Conservation (phyloP, 805 yeast genomes). For the Suhomyces canberraensis region DNA sequence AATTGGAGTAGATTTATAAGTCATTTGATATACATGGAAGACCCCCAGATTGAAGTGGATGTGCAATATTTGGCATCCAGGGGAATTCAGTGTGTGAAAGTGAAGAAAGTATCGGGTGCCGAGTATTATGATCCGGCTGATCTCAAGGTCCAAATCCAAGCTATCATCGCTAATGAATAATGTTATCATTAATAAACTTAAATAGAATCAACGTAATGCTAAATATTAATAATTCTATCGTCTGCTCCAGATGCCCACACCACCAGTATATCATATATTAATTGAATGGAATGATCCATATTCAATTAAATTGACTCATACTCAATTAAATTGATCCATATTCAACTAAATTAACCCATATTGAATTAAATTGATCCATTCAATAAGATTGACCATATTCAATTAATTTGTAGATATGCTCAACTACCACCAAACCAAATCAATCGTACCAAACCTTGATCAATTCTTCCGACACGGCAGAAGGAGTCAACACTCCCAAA, state of each 20-base stretch:
- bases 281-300: too few relatives aligned
- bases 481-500: constrained; percentile 93
- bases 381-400: too few relatives aligned
- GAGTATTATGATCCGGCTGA: constrained; percentile 42
- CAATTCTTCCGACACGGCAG: constrained; percentile 97
- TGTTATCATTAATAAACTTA: too few relatives aligned
- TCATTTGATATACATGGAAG: constrained; percentile 55
- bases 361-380: too few relatives aligned
- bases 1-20: constrained; percentile 53
- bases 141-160: constrained; percentile 13
- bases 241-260: too few relatives aligned
- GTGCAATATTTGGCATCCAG: constrained; percentile 27
- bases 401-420: too few relatives aligned
- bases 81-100: constrained; percentile 49
- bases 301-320: constrained; percentile 1
- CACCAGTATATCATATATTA: too few relatives aligned
- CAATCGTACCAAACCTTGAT: constrained; percentile 97
- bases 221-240: too few relatives aligned
- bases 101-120: constrained; percentile 22
- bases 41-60: constrained; percentile 52
- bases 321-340: neutral
- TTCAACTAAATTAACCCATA: neutral
- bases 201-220: too few relatives aligned
- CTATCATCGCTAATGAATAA: too few relatives aligned
- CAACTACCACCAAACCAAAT: too few relatives aligned